These are phyloP conservation scores for Phytophthora pseudosyringae DNA, from an alignment of 352 stramenopile genomes.

Conservation along the genomic window DNA sequence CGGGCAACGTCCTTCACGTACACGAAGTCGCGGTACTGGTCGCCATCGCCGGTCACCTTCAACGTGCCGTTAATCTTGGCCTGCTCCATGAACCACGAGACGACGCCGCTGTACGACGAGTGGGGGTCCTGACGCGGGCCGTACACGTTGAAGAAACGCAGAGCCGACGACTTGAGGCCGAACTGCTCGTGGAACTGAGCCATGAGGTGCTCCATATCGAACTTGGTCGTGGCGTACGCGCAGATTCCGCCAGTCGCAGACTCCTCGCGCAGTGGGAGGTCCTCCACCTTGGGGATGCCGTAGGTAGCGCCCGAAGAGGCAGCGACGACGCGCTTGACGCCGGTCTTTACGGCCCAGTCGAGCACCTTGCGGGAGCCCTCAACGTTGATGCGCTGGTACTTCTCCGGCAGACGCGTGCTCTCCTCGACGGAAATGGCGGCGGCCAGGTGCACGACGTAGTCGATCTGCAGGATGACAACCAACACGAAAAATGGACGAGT, in stretches of 20 bases:
- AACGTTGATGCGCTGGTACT: constrained; percentile 85
- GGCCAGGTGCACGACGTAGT: constrained; percentile 82
- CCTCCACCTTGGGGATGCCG: constrained; percentile 61
- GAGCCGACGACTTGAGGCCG: constrained; percentile 70
- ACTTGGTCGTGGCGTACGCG: constrained; percentile 83
- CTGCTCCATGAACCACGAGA: constrained; percentile 88
- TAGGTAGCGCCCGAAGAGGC: constrained; percentile 80
- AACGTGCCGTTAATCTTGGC: constrained; percentile 80
- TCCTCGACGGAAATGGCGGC: constrained; percentile 85
- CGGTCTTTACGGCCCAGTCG: constrained; percentile 74
- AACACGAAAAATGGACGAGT: constrained; percentile 18
- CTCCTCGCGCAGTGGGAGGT: constrained; percentile 71
- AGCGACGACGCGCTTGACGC: constrained; percentile 77
- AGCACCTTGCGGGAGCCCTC: constrained; percentile 80
- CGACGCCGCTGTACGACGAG: constrained; percentile 81
- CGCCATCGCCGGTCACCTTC: constrained; percentile 73
- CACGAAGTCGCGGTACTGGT: constrained; percentile 87
- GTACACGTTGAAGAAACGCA: constrained; percentile 88
- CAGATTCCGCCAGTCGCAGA: constrained; percentile 76
- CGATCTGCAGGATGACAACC: constrained; percentile 45
- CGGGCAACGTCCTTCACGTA: constrained; percentile 84
- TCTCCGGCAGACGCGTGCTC: constrained; percentile 80
- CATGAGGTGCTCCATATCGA: constrained; percentile 85
- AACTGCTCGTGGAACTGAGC: constrained; percentile 65
- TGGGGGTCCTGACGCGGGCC: constrained; percentile 80